Conservation (phyloP, 2,329 filamentous ascomycete genomes). For the Podosphaera fusca region DNA sequence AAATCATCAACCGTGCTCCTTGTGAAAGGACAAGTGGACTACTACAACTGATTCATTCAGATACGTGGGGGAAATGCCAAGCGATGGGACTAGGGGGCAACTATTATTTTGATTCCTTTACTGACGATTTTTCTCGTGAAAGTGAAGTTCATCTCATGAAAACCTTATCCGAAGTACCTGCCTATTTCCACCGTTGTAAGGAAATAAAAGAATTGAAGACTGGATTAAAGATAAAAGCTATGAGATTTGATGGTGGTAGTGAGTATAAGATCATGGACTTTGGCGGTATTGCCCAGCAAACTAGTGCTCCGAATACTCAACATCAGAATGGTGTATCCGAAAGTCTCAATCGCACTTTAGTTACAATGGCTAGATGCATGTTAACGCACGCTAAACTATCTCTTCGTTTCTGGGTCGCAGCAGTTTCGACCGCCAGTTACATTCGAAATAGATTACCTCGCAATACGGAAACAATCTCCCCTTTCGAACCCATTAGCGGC, state of each 20-base stretch:
- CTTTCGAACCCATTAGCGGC: background rate
- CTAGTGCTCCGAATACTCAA: background rate
- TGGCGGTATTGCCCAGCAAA: background rate
- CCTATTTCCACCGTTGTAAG: background rate
- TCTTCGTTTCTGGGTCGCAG: background rate
- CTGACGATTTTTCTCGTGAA: background rate
- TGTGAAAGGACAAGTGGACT: background rate
- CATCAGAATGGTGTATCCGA: background rate
- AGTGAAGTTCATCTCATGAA: background rate
- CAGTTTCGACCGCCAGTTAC: background rate
- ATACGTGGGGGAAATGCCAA: background rate
- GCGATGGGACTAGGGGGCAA: background rate
- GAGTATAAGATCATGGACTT: background rate
- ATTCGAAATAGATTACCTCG: background rate
- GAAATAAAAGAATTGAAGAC: background rate
- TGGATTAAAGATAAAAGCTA: background rate
- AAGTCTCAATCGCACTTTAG: background rate
- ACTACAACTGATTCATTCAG: background rate
- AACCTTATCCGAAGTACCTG: background rate
- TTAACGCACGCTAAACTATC: background rate
- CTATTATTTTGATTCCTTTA: background rate
- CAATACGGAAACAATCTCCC: background rate
- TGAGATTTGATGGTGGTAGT: background rate
- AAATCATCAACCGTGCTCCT: background rate
- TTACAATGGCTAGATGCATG: background rate